A percentile compares a stretch with the other conserved stretches of the same genome.
Evolutionary conservation across 2,329 filamentous ascomycete species (phyloP).

Genomic region (Penicillium sp.): DNA sequence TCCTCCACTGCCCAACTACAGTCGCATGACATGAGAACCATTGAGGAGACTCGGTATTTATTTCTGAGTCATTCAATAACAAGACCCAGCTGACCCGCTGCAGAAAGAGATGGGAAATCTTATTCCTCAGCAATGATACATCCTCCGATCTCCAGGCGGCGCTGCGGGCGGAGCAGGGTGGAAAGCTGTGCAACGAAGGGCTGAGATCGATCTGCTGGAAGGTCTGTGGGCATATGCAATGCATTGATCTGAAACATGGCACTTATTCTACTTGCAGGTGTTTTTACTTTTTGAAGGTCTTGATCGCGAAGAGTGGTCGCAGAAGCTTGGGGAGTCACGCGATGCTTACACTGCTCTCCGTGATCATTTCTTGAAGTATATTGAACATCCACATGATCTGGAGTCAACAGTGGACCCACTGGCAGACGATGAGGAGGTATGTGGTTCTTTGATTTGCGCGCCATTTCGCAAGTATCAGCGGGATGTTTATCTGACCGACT

Average conservation of each 20-base stretch:
- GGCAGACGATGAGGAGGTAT: slow-evolving; percentile 73
- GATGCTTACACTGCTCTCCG: slow-evolving; percentile 71
- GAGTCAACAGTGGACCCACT: slow-evolving; percentile 76
- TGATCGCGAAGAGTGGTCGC: slow-evolving; percentile 66
- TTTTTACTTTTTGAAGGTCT: slow-evolving; percentile 76
- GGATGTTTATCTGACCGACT: slow-evolving; percentile 26
- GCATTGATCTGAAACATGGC: slow-evolving; percentile 12
- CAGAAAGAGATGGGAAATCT: slow-evolving; percentile 68
- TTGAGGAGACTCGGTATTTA: slow-evolving; percentile 55
- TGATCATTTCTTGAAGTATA: slow-evolving; percentile 74
- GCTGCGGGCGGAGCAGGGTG: slow-evolving; percentile 59
- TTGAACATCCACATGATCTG: slow-evolving; percentile 80
- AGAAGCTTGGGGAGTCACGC: slow-evolving; percentile 66
- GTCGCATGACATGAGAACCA: slow-evolving; percentile 51
- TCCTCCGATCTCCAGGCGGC: slow-evolving; percentile 64
- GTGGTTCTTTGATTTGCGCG: background rate
- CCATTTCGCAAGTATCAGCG: background rate
- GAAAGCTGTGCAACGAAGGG: slow-evolving; percentile 67
- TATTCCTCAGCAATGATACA: slow-evolving; percentile 54
- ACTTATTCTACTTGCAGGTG: slow-evolving; percentile 51
- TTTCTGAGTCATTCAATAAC: background rate
- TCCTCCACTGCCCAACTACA: slow-evolving; percentile 7
- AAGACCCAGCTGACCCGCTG: slow-evolving; percentile 4
- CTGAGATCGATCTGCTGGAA: slow-evolving; percentile 93
- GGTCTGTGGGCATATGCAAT: slow-evolving; percentile 46